phyloP scores from a whole-genome alignment of 495 filamentous ascomycete genomes.

The Lasiosphaeria hispida region DNA sequence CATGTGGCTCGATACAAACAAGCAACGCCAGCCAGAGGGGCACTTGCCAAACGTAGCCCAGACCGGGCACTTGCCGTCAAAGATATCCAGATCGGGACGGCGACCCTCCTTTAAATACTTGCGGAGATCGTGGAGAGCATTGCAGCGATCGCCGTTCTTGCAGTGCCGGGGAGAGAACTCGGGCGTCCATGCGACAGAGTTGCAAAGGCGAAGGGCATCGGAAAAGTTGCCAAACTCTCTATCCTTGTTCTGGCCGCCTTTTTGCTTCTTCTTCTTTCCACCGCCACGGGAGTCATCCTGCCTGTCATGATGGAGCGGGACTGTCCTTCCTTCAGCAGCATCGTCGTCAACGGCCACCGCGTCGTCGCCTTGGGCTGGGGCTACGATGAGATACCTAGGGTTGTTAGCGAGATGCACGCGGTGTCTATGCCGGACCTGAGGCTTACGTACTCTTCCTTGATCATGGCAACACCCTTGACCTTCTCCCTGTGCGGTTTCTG shows the following conservation, averaged over 20 bases:
- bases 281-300: constrained; percentile 30
- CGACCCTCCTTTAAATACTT: constrained; percentile 82
- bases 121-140: constrained; percentile 75
- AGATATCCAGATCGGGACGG: constrained; percentile 70
- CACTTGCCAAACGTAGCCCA: constrained; percentile 76
- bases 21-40: constrained; percentile 84
- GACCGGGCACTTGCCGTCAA: constrained; percentile 74
- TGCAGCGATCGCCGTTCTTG: constrained; percentile 72
- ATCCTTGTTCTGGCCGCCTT: constrained; percentile 79
- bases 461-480: constrained; percentile 68
- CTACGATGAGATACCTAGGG: constrained; percentile 57
- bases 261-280: constrained; percentile 57
- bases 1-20: constrained; percentile 79
- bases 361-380: constrained; percentile 24
- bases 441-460: constrained; percentile 75
- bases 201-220: constrained; percentile 77
- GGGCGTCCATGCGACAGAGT: constrained; percentile 57
- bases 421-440: background rate
- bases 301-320: constrained; percentile 42
- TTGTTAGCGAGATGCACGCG: constrained; percentile 18
- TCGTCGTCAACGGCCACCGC: constrained; percentile 57
- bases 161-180: constrained; percentile 78
- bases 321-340: constrained; percentile 60
- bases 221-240: constrained; percentile 79
- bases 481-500: constrained; percentile 33